Percentiles rank a stretch among this genome's conserved stretches.
phyloP scores from a whole-genome alignment of 164 flowering plant genomes.

The Vitis cinerea region DNA sequence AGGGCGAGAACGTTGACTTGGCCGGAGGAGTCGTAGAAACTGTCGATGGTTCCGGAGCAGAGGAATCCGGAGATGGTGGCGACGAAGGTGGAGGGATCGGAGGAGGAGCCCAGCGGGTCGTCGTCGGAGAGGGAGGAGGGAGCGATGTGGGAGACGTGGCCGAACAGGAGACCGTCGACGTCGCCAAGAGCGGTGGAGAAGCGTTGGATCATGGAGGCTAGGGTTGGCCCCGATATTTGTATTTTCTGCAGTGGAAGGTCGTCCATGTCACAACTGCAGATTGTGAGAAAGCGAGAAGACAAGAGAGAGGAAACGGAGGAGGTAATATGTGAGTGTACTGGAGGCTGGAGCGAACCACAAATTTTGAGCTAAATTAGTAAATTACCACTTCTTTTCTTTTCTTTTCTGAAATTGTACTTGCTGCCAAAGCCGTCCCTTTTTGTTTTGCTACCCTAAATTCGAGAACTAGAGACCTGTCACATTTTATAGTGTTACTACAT shows the following conservation, averaged over 20 bases:
- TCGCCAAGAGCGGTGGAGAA: conserved; percentile 58
- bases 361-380: no score
- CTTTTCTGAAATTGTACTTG: no score
- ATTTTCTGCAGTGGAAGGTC: conserved; percentile 59
- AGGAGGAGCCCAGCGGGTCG: conserved; percentile 28
- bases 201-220: conserved; percentile 84
- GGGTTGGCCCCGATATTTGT: conserved; percentile 73
- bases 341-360: no score
- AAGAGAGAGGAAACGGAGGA: not conserved
- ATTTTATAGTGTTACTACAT: no score
- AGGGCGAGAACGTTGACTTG: conserved; percentile 32
- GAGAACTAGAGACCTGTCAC: no score
- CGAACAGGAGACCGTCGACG: conserved; percentile 83
- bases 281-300: not conserved
- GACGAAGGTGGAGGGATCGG: conserved; percentile 23
- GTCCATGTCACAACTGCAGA: conserved; percentile 34
- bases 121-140: conserved; percentile 66
- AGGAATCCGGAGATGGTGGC: conserved; percentile 61
- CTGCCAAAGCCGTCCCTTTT: no score
- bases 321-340: no score
- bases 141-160: conserved; percentile 48
- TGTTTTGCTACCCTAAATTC: no score
- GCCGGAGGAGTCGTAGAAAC: conserved; percentile 60
- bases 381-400: no score
- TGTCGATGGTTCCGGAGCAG: conserved; percentile 39